Evolutionary conservation across 257 asterid genomes (phyloP), one percentile per base, ranked within the genome.

Genomic region (Ligustrum vulgare): DNA sequence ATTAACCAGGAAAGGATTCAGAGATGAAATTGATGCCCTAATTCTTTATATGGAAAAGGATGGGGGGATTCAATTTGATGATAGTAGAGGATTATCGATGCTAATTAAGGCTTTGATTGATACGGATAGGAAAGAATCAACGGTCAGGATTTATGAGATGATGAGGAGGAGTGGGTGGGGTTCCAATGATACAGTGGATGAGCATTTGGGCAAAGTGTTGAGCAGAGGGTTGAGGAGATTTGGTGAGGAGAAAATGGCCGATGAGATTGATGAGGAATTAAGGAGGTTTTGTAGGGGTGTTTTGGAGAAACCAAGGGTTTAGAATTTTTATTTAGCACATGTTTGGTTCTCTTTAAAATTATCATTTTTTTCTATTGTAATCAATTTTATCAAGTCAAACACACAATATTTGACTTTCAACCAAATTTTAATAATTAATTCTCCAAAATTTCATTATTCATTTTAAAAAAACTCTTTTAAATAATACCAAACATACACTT

Each of bases 111-210:
- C 89, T 58, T 73, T 92, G 93, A 85, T 92, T 65, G 86, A 36
- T 2, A 92, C 94, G 35, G 90, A 69, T 73, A 84, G 93, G 63
- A 84, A 68, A 58, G 91, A 83, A 86, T 81, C 92, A 12, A 86
- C 90, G 85, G 98, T 88, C 74, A 92, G 72, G 92, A 83, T 92
- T 78, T 92, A 94, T 64, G 79, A 72, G 75, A 49, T 92, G 92
- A 87, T 94, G 90, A 92, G 80, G 86, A 85, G 70, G 81, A 69
- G 72, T 39, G 94, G 94, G 36, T 66, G 84, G 89, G 88, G 91
- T 33, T 72, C 86, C 69, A 75, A 56, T 12, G 73, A 70, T 43
- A 84, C 79, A 47, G 75, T 89, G 79, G 97, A 92, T 37, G 98
- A 90, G 75, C 85, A 88, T 78, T 70, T 94, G 79, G 98, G 90